Evolutionary conservation across 2,329 filamentous ascomycete species (phyloP), one percentile per base, ranked within the genome.

Genomic region (Fusarium coicis): DNA sequence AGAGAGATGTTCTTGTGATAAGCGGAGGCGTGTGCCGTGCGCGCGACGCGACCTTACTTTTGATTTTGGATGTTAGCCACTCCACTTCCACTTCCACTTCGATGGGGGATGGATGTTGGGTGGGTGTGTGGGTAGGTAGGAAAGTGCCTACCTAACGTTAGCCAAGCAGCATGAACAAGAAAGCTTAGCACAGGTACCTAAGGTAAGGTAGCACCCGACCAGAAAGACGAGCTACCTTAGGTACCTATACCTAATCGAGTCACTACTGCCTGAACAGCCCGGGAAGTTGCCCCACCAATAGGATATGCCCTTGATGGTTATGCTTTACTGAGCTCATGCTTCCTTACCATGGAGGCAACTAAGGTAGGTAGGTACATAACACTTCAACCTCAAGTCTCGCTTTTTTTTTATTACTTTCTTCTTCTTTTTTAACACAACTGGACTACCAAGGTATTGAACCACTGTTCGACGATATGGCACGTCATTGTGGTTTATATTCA

Each of bases 11-110:
- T 73, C 60, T 68, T 47, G 71, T 65, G 73, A 72, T 75, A 74
- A 75, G 67, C 73, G 68, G 73, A 75, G 73, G 65, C 58, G 73
- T 74, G 73, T 73, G 67, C 64, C 46, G 60, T 74, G 74, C 73
- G 69, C 75, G 75, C 75, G 75, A 77, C 75, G 75, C 75, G 75
- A 76, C 74, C 61, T 65, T 68, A 68, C 42, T 68, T 63, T 69
- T 36, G 43, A 43, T 62, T 68, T 68, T 40, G 60, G 59, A 54
- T 34, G 30, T 63, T 60, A 18, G 65, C 40, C 44, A 50, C 60
- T 69, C 68, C 69, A 72, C 70, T 55, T 65, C 49, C 43, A 49
- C 34, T 46, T 69, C 55, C 64, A 54, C 55, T 67, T 67, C 30
- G 44, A 65, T 37, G 34, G 50, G 34, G 47, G 28, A 23, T 16